These are phyloP conservation scores for Rutstroemia sp. DNA, from an alignment of 2,329 filamentous ascomycete species.

Conservation along the genomic window DNA sequence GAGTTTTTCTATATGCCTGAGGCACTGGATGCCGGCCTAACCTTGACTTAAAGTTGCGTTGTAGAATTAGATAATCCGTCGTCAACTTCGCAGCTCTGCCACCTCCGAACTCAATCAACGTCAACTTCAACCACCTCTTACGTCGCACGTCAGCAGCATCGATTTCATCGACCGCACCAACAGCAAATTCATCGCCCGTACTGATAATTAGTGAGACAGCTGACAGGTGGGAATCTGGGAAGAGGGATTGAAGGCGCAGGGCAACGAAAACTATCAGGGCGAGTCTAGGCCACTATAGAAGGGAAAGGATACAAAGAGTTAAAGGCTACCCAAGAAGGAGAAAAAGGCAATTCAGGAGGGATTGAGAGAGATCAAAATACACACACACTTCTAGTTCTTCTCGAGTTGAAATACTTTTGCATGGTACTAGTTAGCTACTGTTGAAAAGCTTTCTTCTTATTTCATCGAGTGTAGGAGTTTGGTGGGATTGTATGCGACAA, in stretches of 20 bases:
- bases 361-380: conserved; percentile 30
- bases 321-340: conserved; percentile 14
- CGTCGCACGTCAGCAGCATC: no score
- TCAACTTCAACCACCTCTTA: background rate
- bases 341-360: conserved; percentile 17
- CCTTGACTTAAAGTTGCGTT: no score
- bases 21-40: background rate
- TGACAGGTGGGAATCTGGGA: conserved; percentile 14
- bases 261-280: conserved; percentile 16
- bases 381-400: conserved; percentile 31
- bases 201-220: background rate
- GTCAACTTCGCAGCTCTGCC: no score
- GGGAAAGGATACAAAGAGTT: conserved; percentile 12
- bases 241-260: conserved; percentile 15
- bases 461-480: conserved; percentile 20
- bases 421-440: conserved; percentile 31
- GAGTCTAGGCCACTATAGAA: conserved; percentile 15
- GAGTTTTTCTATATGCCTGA: no score
- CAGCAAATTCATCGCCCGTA: background rate
- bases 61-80: background rate
- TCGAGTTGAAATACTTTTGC: conserved; percentile 30
- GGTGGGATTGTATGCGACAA: conserved; percentile 20
- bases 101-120: background rate
- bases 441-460: conserved; percentile 25
- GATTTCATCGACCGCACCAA: background rate